Evolutionary conservation across 306 rosid species (phyloP).

Genomic region (Dryas drummondii): DNA sequence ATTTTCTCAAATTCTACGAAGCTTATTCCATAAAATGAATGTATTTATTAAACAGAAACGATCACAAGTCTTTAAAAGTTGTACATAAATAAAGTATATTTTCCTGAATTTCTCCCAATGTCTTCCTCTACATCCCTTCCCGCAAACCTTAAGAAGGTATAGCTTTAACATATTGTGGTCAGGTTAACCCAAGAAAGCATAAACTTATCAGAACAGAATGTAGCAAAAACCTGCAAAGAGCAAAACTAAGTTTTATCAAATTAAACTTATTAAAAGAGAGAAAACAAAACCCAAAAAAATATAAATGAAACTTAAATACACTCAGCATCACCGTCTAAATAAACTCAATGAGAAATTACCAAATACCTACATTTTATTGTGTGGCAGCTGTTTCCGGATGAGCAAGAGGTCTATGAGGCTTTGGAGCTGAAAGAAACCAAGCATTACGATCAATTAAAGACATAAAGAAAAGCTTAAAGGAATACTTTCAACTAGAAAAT

Average conservation of each 20-base stretch:
- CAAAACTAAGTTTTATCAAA: background rate
- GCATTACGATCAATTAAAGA: background rate
- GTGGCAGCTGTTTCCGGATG: slow-evolving; percentile 12
- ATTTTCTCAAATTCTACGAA: background rate
- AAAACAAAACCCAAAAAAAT: background rate
- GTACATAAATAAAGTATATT: background rate
- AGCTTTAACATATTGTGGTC: background rate
- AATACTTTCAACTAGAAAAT: background rate
- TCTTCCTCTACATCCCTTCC: background rate
- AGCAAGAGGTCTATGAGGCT: slow-evolving; percentile 73
- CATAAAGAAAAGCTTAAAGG: background rate
- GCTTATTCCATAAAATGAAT: background rate
- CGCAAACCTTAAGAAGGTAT: background rate
- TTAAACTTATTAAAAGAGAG: background rate
- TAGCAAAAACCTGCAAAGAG: background rate
- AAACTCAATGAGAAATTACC: background rate
- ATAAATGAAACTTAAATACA: background rate
- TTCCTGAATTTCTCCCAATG: background rate
- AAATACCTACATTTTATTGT: slow-evolving; percentile 13
- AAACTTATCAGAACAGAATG: background rate
- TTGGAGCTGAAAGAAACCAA: slow-evolving; percentile 73
- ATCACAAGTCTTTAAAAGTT: background rate
- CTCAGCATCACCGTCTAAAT: background rate
- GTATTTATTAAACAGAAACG: too few relatives aligned
- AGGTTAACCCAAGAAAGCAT: background rate